These are phyloP conservation scores for Carex parvula DNA, from an alignment of 176 grass and related monocot species.

Conservation along the genomic window DNA sequence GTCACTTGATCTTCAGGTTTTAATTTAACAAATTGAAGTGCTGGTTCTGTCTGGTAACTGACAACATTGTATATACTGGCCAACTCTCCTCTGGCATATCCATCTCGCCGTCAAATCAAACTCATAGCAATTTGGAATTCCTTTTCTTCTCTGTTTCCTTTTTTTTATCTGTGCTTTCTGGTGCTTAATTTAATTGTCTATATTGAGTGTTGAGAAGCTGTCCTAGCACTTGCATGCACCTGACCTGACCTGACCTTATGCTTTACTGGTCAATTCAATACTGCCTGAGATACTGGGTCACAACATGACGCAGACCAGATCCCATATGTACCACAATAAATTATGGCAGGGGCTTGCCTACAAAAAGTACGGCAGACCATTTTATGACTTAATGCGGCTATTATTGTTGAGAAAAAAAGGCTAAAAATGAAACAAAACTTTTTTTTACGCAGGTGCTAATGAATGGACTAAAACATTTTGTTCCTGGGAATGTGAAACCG, in stretches of 20 bases:
- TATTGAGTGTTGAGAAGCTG: background rate
- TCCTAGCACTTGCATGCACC: background rate
- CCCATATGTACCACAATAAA: background rate
- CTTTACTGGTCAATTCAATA: background rate
- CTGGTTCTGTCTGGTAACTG: background rate
- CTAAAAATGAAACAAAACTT: slow-evolving; percentile 8
- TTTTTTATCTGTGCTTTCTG: background rate
- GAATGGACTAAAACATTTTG: slow-evolving; percentile 88
- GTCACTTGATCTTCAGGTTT: slow-evolving; percentile 98
- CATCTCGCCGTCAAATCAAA: background rate
- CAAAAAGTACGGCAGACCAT: background rate
- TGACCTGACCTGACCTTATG: background rate
- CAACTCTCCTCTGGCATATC: background rate
- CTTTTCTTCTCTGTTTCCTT: background rate
- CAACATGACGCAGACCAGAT: background rate
- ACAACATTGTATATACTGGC: background rate
- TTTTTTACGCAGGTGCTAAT: slow-evolving; percentile 80
- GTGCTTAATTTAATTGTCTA: background rate
- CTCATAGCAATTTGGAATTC: background rate
- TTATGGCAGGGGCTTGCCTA: background rate
- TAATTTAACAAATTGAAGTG: background rate
- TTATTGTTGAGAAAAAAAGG: slow-evolving; percentile 2
- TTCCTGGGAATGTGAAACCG: slow-evolving; percentile 77
- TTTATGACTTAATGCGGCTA: background rate
- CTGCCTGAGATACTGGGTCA: background rate